Percentiles rank a stretch among this genome's conserved stretches.
Conservation (phyloP, 495 filamentous ascomycete species). For the Tuber microsphaerosporum region DNA sequence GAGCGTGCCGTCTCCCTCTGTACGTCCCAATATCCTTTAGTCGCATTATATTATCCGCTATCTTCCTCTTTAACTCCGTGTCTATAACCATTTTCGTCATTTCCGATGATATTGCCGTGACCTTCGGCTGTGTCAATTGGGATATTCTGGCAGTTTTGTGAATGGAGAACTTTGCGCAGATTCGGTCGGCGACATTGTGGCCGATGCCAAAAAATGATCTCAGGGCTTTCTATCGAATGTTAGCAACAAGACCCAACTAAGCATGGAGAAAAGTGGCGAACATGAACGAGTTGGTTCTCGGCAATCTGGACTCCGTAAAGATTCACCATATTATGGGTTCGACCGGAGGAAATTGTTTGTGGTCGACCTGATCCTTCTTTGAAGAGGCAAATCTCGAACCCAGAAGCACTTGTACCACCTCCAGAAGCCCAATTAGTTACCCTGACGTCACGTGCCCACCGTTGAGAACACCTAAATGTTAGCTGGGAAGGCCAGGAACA, state of each 20-base stretch:
- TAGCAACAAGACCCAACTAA: neutral
- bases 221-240: constrained; percentile 61
- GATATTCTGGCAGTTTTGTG: constrained; percentile 71
- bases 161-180: constrained; percentile 82
- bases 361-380: neutral
- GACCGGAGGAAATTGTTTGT: neutral
- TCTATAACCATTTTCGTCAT: constrained; percentile 82
- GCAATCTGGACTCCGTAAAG: constrained; percentile 79
- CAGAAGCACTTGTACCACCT: neutral
- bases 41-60: constrained; percentile 76
- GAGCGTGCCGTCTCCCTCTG: constrained; percentile 78
- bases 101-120: constrained; percentile 72
- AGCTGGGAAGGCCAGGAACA: neutral
- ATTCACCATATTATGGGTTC: constrained; percentile 53
- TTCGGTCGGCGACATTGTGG: constrained; percentile 56
- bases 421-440: neutral
- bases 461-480: constrained; percentile 6
- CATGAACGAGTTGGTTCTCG: constrained; percentile 73
- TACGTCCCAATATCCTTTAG: constrained; percentile 88
- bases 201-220: constrained; percentile 88
- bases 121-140: constrained; percentile 60
- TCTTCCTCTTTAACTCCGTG: constrained; percentile 68
- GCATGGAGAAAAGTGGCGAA: constrained; percentile 42
- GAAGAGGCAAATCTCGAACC: neutral
- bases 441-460: neutral